Evolutionary conservation across 441 rosid species (phyloP).

Genomic region (Erodium texanum): DNA sequence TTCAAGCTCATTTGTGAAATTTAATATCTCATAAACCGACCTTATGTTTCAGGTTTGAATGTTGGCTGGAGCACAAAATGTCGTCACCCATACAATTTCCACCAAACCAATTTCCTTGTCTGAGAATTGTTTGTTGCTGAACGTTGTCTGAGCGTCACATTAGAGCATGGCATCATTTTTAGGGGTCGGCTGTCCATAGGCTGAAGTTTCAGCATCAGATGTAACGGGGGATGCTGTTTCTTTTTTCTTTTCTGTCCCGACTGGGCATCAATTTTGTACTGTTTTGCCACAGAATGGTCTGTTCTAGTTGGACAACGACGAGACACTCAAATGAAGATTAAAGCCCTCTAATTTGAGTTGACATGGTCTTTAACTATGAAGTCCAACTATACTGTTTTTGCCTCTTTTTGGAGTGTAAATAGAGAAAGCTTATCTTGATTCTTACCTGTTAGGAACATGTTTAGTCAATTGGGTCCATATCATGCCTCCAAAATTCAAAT

Average conservation of each 20-base stretch:
- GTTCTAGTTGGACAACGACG: not conserved
- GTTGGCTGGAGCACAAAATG: not conserved
- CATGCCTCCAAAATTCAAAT: not conserved
- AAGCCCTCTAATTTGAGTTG: no score
- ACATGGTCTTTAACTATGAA: not conserved
- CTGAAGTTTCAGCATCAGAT: conserved; percentile 22
- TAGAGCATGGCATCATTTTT: not conserved
- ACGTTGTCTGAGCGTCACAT: no score
- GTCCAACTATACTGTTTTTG: not conserved
- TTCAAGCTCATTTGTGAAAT: not conserved
- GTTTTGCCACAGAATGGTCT: not conserved
- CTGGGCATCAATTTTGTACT: not conserved
- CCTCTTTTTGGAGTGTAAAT: not conserved
- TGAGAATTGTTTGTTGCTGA: no score
- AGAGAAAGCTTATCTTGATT: not conserved
- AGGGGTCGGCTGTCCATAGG: conserved; percentile 9
- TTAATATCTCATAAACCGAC: no score
- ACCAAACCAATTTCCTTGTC: not conserved
- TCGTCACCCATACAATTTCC: not conserved
- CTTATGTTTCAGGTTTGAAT: not conserved
- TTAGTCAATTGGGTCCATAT: not conserved
- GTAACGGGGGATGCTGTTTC: not conserved
- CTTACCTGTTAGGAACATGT: not conserved
- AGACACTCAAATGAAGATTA: not conserved
- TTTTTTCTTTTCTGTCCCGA: not conserved